Evolutionary conservation across 805 yeast genomes (phyloP).

Genomic region (Myxozyma vanderwaltii): DNA sequence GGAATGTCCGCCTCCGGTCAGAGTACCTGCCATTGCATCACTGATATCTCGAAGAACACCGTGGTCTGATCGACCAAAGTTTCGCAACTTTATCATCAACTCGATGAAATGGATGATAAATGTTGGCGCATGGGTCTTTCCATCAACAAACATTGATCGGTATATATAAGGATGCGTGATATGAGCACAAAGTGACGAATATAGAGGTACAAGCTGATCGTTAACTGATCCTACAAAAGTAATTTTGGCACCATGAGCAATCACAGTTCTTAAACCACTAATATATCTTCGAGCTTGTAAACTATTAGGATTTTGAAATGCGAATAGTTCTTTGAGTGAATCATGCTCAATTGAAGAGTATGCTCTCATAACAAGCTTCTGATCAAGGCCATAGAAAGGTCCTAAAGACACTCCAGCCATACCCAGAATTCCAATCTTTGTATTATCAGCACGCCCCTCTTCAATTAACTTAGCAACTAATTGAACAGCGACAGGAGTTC

Average conservation of each 20-base stretch:
- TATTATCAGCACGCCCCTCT: slow-evolving; percentile 50
- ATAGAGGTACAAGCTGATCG: slow-evolving; percentile 91
- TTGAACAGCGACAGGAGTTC: slow-evolving; percentile 86
- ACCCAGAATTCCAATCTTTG: slow-evolving; percentile 69
- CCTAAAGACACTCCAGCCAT: slow-evolving; percentile 98
- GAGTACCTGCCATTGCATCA: slow-evolving; percentile 76
- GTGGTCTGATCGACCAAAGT: slow-evolving; percentile 79
- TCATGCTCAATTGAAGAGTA: slow-evolving; percentile 88
- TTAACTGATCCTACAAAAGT: slow-evolving; percentile 86
- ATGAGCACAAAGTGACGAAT: slow-evolving; percentile 82
- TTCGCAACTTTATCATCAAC: slow-evolving; percentile 70
- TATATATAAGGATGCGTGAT: slow-evolving; percentile 86
- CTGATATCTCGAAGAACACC: slow-evolving; percentile 85
- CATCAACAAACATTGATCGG: slow-evolving; percentile 87
- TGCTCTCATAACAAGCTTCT: slow-evolving; percentile 78
- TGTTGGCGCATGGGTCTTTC: slow-evolving; percentile 63
- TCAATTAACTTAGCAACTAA: slow-evolving; percentile 72
- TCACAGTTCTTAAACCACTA: slow-evolving; percentile 63
- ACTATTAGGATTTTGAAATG: slow-evolving; percentile 77
- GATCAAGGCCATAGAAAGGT: slow-evolving; percentile 89
- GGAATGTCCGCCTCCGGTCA: slow-evolving; percentile 96
- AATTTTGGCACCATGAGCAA: slow-evolving; percentile 72
- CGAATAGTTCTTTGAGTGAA: slow-evolving; percentile 81
- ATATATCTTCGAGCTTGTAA: slow-evolving; percentile 70
- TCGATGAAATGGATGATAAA: slow-evolving; percentile 76